These are phyloP conservation scores for Russula earlei DNA, from an alignment of 768 basidiomycete genomes.

Conservation along the genomic window DNA sequence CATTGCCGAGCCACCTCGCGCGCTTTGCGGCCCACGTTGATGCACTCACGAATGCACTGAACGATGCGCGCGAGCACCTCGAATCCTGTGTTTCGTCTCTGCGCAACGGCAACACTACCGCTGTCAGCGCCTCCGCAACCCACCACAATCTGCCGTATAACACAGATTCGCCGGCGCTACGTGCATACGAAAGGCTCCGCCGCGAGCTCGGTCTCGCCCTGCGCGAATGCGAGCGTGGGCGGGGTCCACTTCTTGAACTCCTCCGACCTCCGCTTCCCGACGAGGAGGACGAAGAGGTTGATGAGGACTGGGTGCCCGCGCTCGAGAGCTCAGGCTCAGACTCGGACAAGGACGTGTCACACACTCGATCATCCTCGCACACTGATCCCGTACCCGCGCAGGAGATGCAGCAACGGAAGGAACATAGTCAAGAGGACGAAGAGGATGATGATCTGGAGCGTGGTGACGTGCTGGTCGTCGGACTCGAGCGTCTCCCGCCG, in stretches of 20 bases:
- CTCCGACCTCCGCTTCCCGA: constrained; percentile 40
- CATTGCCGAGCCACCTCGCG: constrained; percentile 57
- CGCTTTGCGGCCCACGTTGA: constrained; percentile 69
- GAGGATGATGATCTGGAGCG: constrained; percentile 38
- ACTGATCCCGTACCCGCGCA: constrained; percentile 23
- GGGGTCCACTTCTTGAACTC: constrained; percentile 51
- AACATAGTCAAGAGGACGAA: too few relatives aligned
- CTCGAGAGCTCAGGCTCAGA: constrained; percentile 45
- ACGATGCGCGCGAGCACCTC: constrained; percentile 62
- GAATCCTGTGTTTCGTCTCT: constrained; percentile 52
- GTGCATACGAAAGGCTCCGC: constrained; percentile 66
- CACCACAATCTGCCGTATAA: constrained; percentile 13
- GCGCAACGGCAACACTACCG: constrained; percentile 26
- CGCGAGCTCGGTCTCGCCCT: constrained; percentile 70
- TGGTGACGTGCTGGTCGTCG: constrained; percentile 38
- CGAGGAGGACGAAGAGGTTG: constrained; percentile 37
- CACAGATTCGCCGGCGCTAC: constrained; percentile 37
- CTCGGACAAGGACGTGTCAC: constrained; percentile 38
- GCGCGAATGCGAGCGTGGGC: constrained; percentile 74
- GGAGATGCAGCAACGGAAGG: constrained; percentile 1
- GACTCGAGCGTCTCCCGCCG: constrained; percentile 47
- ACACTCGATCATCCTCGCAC: constrained; percentile 13
- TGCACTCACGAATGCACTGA: constrained; percentile 54
- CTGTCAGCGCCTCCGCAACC: not conserved
- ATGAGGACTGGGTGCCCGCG: constrained; percentile 42